Percentiles rank a stretch among this genome's conserved stretches.
phyloP scores from a whole-genome alignment of 257 asterid species.

The Anisodus acutangulus region DNA sequence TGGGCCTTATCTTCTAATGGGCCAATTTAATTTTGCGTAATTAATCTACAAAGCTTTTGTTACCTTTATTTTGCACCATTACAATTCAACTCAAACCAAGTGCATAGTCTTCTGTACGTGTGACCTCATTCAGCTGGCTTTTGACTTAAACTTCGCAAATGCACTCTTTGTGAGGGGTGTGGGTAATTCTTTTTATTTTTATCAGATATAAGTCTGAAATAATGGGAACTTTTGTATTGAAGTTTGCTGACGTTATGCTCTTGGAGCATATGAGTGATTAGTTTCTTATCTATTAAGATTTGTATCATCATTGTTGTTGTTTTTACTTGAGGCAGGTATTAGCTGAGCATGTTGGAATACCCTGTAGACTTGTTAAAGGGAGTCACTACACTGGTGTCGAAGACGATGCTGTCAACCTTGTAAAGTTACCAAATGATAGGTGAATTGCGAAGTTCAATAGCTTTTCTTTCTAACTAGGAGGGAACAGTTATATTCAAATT shows the following conservation, averaged over 20 bases:
- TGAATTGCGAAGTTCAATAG: constrained; percentile 38
- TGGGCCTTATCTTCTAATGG: not conserved
- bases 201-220: not conserved
- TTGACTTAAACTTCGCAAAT: not conserved
- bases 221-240: not conserved
- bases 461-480: constrained; percentile 19
- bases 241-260: not conserved
- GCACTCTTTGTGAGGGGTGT: constrained; percentile 7
- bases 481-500: not conserved
- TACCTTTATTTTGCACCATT: not conserved
- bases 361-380: constrained; percentile 93
- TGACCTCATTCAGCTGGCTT: constrained; percentile 11
- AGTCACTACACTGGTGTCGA: constrained; percentile 92
- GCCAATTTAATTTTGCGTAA: not conserved
- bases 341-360: constrained; percentile 91
- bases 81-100: not conserved
- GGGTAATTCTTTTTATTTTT: not conserved
- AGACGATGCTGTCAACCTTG: constrained; percentile 89
- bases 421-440: constrained; percentile 90
- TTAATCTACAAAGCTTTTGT: not conserved
- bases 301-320: constrained; percentile 24
- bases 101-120: not conserved
- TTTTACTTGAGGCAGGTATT: constrained; percentile 67
- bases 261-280: not conserved
- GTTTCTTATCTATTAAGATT: not conserved